Percentiles rank a stretch among this genome's conserved stretches.
These are phyloP conservation scores for Pseudomonodictys pantanalensis DNA, from an alignment of 495 filamentous ascomycete genomes.

Conservation along the genomic window DNA sequence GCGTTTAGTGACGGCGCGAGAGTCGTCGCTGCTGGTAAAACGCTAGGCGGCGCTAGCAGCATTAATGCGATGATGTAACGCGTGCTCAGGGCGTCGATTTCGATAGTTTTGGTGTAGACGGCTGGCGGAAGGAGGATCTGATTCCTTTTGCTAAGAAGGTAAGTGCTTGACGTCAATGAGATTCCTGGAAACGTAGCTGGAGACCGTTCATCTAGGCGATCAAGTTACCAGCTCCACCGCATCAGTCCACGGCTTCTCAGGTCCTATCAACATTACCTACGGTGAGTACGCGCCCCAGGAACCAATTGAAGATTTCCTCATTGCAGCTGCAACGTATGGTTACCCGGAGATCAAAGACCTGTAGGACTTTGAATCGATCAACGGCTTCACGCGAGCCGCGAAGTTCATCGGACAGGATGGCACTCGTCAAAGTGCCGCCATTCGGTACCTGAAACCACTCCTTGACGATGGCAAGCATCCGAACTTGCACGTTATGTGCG, in stretches of 20 bases:
- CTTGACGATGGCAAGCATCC: slow-evolving; percentile 35
- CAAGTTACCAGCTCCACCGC: slow-evolving; percentile 44
- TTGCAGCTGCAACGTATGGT: slow-evolving; percentile 45
- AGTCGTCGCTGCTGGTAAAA: slow-evolving; percentile 52
- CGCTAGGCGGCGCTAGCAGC: slow-evolving; percentile 58
- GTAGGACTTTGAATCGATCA: slow-evolving; percentile 19
- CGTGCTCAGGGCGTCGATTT: slow-evolving; percentile 44
- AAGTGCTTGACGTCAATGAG: slow-evolving; percentile 3
- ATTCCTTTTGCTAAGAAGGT: slow-evolving; percentile 54
- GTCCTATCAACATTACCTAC: slow-evolving; percentile 50
- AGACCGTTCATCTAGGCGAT: slow-evolving; percentile 45
- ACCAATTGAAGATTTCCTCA: slow-evolving; percentile 43
- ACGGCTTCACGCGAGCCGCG: slow-evolving; percentile 18
- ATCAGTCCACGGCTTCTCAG: slow-evolving; percentile 48
- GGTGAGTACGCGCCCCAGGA: slow-evolving; percentile 36
- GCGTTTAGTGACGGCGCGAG: slow-evolving; percentile 48
- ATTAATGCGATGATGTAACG: slow-evolving; percentile 54
- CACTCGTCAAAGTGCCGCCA: slow-evolving; percentile 39
- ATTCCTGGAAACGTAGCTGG: not conserved
- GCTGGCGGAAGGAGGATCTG: slow-evolving; percentile 53
- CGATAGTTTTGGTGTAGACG: slow-evolving; percentile 52
- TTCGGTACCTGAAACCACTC: slow-evolving; percentile 43
- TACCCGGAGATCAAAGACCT: slow-evolving; percentile 46
- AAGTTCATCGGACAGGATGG: slow-evolving; percentile 34
- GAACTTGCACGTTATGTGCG: slow-evolving; percentile 35